Evolutionary conservation across 805 yeast species (phyloP).

Genomic region (Saccharomycopsis selenospora): DNA sequence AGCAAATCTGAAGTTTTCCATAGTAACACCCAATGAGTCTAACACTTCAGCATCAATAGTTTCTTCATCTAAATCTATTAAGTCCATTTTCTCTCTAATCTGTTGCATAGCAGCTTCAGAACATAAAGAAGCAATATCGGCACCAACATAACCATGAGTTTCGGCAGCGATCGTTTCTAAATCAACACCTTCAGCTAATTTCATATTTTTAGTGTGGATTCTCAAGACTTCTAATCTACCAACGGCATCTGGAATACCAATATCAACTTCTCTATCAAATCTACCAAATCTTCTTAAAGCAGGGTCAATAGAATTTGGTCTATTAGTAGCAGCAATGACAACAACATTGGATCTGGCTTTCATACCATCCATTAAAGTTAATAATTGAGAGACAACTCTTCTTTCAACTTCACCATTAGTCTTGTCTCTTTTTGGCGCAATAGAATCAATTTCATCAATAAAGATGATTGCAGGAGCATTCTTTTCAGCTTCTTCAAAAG

Average conservation of each 20-base stretch:
- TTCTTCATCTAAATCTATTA: slow-evolving; percentile 91
- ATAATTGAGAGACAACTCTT: slow-evolving; percentile 95
- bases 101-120: slow-evolving; percentile 99
- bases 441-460: slow-evolving; percentile 97
- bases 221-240: slow-evolving; percentile 96
- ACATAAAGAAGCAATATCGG: slow-evolving; percentile 96
- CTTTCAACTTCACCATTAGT: slow-evolving; percentile 99
- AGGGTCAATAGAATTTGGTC: slow-evolving; percentile 69
- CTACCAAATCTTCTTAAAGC: slow-evolving; percentile 86
- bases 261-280: slow-evolving; percentile 84
- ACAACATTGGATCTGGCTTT: slow-evolving; percentile 98
- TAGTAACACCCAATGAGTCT: slow-evolving; percentile 94
- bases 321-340: slow-evolving; percentile 93
- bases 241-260: slow-evolving; percentile 95
- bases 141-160: slow-evolving; percentile 99
- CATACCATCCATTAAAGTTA: slow-evolving; percentile 99
- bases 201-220: slow-evolving; percentile 98
- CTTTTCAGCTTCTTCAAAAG: slow-evolving; percentile 98
- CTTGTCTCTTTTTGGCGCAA: slow-evolving; percentile 99
- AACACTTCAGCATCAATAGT: slow-evolving; percentile 96
- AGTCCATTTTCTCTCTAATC: slow-evolving; percentile 98
- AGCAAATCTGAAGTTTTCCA: slow-evolving; percentile 98
- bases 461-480: slow-evolving; percentile 96
- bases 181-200: slow-evolving; percentile 89
- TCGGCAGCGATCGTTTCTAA: slow-evolving; percentile 93